Evolutionary conservation across 116 monocot genomes (phyloP).

Genomic region (Posidonia oceanica): DNA sequence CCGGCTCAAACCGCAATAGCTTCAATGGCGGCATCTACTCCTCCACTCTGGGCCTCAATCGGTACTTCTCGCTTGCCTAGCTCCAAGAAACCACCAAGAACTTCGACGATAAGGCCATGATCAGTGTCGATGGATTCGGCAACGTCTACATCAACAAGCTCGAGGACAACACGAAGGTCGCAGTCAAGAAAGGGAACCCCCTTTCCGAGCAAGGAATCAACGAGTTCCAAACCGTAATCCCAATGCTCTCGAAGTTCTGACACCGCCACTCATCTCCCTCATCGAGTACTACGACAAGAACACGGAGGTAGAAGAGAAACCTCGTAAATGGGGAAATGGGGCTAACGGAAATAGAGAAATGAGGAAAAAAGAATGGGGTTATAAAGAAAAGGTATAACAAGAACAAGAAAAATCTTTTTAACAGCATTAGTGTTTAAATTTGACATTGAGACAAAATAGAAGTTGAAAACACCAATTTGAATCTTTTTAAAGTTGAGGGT

Average conservation of each 20-base stretch:
- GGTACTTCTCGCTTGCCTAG: slow-evolving; percentile 58
- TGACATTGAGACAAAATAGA: no score
- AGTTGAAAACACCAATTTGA: no score
- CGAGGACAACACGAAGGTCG: slow-evolving; percentile 73
- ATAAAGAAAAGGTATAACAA: no score
- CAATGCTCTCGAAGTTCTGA: slow-evolving; percentile 83
- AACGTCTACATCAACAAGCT: slow-evolving; percentile 78
- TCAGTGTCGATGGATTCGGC: slow-evolving; percentile 85
- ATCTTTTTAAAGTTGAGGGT: no score
- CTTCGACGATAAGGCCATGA: slow-evolving; percentile 23
- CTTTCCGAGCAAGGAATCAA: slow-evolving; percentile 81
- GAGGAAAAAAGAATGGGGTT: no score
- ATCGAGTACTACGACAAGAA: no score
- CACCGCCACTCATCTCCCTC: slow-evolving; percentile 85
- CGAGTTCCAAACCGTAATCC: slow-evolving; percentile 89
- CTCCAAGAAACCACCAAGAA: slow-evolving; percentile 30
- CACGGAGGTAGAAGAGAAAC: no score
- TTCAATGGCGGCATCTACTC: slow-evolving; percentile 42
- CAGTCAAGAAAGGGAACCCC: slow-evolving; percentile 76
- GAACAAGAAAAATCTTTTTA: no score
- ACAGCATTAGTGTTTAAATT: no score
- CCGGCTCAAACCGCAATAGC: slow-evolving; percentile 40
- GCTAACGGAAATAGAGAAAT: no score
- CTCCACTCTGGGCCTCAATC: slow-evolving; percentile 37
- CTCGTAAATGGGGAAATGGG: no score